Evolutionary conservation across 2,329 filamentous ascomycete species (phyloP), one percentile per base, ranked within the genome.

Genomic region (Colletotrichum chlorophyti): DNA sequence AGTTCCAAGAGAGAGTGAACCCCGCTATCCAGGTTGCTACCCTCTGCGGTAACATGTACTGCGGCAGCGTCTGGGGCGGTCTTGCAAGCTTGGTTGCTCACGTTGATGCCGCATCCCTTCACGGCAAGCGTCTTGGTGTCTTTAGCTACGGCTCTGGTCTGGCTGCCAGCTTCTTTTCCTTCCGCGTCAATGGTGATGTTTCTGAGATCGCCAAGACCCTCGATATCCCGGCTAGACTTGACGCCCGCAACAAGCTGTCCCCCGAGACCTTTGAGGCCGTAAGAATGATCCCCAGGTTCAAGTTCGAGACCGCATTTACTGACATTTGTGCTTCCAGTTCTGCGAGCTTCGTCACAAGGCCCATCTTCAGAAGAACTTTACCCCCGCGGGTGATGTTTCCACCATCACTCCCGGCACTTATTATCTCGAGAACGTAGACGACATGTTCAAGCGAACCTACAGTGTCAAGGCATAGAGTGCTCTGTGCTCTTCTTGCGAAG

Each of bases 401-500:
- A 90, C 84, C 65, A 83, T 95, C 55, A 71, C 73, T 60, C 76
- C 83, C 59, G 88, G 86, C 58, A 86, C 87, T 19, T 95, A 94
- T 80, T 95, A 93, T 79, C 83, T 95, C 58, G 86, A 85, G 70
- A 87, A 88, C 73, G 84, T 95, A 43, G 91, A 95, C 70, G 90
- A 91, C 67, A 92, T 92, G 90, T 95, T 91, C 87, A 88, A 90
- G 79, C 86, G 91, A 69, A 84, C 84, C 72, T 95, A 95, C 76
- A 77, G 82, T 54, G 72, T 93, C 78, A 91, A 93, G 83, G 87
- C 83, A 74, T 93, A 84, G 71, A 65, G n/a, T 17, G 6, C 14
- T 24, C 15, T 9, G n/a, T 35, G 6, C 5, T 24, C 6, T 46
- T 38, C 24, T 24, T 15, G n/a, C 32, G 24, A 27, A 43, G 21